A percentile compares a stretch with the other conserved stretches of the same genome.
Conservation (phyloP, 257 asterid genomes). For the Solanum pimpinellifolium region DNA sequence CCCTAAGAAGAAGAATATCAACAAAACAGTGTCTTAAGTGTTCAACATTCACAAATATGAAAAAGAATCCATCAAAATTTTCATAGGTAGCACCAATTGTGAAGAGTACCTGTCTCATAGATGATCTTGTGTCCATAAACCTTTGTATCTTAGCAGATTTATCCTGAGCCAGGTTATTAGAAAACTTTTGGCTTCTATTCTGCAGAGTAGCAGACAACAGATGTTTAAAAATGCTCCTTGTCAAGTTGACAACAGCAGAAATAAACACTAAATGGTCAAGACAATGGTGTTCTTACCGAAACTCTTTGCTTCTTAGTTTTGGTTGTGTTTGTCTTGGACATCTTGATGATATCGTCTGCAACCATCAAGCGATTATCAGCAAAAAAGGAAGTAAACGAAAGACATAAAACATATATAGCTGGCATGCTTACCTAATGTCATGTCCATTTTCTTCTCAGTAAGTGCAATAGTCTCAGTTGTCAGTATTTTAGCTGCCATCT, state of each 20-base stretch:
- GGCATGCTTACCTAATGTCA: conserved; percentile 59
- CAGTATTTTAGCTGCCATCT: conserved; percentile 69
- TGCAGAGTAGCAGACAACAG: conserved; percentile 12
- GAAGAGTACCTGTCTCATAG: conserved; percentile 62
- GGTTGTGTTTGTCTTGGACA: conserved; percentile 45
- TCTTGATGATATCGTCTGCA: conserved; percentile 84
- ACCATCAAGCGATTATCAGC: not conserved
- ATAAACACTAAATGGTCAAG: not conserved
- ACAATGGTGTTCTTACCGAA: conserved; percentile 29
- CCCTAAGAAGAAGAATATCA: conserved; percentile 35
- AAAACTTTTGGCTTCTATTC: conserved; percentile 48
- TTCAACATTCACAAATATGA: not conserved
- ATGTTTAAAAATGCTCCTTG: not conserved
- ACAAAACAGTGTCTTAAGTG: not conserved
- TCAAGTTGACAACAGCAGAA: not conserved
- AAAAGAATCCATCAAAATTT: not conserved
- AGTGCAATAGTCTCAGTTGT: conserved; percentile 68
- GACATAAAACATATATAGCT: not conserved
- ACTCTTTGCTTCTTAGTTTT: conserved; percentile 59
- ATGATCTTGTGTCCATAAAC: conserved; percentile 56
- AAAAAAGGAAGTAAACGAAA: not conserved
- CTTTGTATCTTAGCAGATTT: conserved; percentile 31
- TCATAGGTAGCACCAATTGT: not conserved
- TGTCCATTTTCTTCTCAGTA: conserved; percentile 94
- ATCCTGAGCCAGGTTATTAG: conserved; percentile 39